Conservation (phyloP, 2,329 filamentous ascomycete species). For the Clonostachys rhizophaga region DNA sequence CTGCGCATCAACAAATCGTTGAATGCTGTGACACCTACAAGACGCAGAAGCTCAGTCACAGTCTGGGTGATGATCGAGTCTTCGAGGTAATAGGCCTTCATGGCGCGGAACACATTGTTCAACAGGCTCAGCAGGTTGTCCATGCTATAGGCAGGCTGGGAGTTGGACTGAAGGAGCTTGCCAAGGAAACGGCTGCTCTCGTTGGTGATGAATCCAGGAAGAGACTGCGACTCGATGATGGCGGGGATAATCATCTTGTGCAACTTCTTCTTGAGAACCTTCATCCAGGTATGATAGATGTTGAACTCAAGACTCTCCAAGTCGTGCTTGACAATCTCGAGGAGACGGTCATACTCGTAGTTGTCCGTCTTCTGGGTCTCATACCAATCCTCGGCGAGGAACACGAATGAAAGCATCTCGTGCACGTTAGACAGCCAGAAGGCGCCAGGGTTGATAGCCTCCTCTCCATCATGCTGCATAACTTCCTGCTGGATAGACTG, state of each 20-base stretch:
- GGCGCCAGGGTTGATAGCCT: constrained; percentile 92
- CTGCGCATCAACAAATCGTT: constrained; percentile 96
- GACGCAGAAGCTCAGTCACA: constrained; percentile 83
- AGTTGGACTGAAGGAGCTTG: constrained; percentile 89
- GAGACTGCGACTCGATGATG: constrained; percentile 97
- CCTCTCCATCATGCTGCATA: constrained; percentile 97
- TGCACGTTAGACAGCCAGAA: constrained; percentile 99
- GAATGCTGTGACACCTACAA: constrained; percentile 96
- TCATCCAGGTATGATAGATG: constrained; percentile 99
- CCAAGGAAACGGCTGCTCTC: constrained; percentile 98
- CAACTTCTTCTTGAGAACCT: constrained; percentile 97
- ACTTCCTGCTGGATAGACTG: constrained; percentile 99
- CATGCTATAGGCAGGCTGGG: constrained; percentile 96
- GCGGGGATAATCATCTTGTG: constrained; percentile 99
- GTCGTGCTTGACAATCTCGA: constrained; percentile 99
- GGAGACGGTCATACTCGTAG: constrained; percentile 93
- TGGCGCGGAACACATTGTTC: constrained; percentile 96
- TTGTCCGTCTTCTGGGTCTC: constrained; percentile 99
- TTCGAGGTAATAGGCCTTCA: constrained; percentile 98
- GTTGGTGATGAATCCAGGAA: constrained; percentile 97
- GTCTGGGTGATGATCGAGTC: constrained; percentile 95
- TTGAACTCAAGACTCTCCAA: constrained; percentile 98
- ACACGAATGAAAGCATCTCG: constrained; percentile 99
- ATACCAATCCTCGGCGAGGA: constrained; percentile 98
- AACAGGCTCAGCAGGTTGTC: constrained; percentile 93